These are phyloP conservation scores for Paradendryphiella salina DNA, from an alignment of 2,329 filamentous ascomycete genomes.

Conservation along the genomic window DNA sequence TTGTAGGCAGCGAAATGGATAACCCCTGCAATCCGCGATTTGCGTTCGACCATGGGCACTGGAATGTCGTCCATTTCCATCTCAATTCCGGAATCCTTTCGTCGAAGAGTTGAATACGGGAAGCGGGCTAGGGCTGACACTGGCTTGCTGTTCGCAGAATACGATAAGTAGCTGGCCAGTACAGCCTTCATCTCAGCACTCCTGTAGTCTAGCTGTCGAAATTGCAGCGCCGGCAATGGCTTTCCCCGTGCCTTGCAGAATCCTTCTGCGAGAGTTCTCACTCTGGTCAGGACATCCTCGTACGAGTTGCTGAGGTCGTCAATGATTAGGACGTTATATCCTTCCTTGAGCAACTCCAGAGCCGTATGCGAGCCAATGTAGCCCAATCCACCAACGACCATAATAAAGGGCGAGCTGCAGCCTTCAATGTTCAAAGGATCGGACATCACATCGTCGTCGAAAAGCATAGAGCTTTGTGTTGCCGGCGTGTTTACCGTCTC, in stretches of 20 bases:
- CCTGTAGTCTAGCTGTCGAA: conserved; percentile 56
- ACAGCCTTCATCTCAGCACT: conserved; percentile 49
- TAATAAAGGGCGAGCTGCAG: conserved; percentile 48
- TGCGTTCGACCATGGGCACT: conserved; percentile 28
- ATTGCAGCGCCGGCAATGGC: conserved; percentile 51
- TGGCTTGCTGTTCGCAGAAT: conserved; percentile 28
- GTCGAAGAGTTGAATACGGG: conserved; percentile 34
- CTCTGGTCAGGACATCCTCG: conserved; percentile 44
- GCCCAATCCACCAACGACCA: conserved; percentile 59
- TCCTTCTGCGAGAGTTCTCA: conserved; percentile 43
- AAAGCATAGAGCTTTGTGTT: conserved; percentile 52
- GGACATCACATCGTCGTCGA: conserved; percentile 53
- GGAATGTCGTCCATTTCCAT: conserved; percentile 32
- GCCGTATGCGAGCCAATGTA: conserved; percentile 62
- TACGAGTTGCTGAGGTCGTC: conserved; percentile 54
- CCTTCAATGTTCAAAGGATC: conserved; percentile 49
- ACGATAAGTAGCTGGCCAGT: conserved; percentile 49
- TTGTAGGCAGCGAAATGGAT: conserved; percentile 72
- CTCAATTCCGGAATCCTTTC: conserved; percentile 41
- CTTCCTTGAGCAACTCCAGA: conserved; percentile 58
- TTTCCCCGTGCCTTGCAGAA: conserved; percentile 47
- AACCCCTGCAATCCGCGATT: conserved; percentile 62
- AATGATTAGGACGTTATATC: conserved; percentile 57
- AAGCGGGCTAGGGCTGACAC: conserved; percentile 21
- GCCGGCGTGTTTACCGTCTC: conserved; percentile 49